Evolutionary conservation across 129 eudicot genomes (phyloP).

Genomic region (Lactuca sativa): DNA sequence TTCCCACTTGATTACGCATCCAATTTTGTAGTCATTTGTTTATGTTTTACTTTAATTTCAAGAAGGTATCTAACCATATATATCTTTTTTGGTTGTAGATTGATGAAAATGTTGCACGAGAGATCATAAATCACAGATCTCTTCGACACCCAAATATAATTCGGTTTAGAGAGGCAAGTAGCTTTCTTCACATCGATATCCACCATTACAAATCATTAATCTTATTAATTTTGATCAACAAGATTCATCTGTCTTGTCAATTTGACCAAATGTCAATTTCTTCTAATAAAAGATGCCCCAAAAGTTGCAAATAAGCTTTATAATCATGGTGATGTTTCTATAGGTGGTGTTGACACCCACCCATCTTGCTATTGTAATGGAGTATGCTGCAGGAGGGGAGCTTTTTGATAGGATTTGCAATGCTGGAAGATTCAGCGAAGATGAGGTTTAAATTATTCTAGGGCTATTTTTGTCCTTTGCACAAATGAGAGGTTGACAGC

Average conservation of each 20-base stretch:
- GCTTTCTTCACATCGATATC: constrained; percentile 5
- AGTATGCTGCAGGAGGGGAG: constrained; percentile 97
- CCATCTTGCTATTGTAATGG: constrained; percentile 95
- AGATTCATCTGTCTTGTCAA: background rate
- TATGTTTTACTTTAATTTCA: constrained; percentile 11
- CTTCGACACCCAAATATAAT: constrained; percentile 90
- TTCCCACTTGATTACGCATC: constrained; percentile 10
- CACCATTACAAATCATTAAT: background rate
- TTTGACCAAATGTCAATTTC: background rate
- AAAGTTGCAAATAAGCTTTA: constrained; percentile 22
- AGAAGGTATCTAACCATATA: background rate
- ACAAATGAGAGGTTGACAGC: background rate
- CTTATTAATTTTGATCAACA: background rate
- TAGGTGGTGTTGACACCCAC: constrained; percentile 90
- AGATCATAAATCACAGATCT: constrained; percentile 85
- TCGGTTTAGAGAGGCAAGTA: constrained; percentile 81
- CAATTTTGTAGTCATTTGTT: background rate
- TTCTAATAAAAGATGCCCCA: background rate
- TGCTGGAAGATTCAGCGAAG: constrained; percentile 98
- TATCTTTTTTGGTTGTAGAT: constrained; percentile 47
- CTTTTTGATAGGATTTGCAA: constrained; percentile 91
- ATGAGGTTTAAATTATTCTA: constrained; percentile 54
- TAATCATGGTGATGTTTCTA: background rate
- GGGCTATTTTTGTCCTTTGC: background rate
- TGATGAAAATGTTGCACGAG: constrained; percentile 92